Conservation (phyloP, 768 basidiomycete species). For the Psilocybe sp. region DNA sequence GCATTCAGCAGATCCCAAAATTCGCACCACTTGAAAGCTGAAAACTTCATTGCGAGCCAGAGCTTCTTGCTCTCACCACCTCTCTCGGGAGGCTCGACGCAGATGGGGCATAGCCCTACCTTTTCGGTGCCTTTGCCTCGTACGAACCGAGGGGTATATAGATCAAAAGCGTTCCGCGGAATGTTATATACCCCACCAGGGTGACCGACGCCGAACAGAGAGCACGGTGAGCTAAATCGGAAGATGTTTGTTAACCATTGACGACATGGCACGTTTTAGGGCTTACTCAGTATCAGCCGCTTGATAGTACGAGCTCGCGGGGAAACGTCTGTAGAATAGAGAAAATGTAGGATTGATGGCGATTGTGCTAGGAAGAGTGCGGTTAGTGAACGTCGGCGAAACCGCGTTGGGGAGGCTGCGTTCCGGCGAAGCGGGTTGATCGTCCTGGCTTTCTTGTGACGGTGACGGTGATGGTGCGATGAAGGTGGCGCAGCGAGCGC, state of each 20-base stretch:
- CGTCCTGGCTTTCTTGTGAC: not conserved
- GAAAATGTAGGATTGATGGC: slow-evolving; percentile 48
- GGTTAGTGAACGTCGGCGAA: slow-evolving; percentile 26
- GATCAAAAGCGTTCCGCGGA: slow-evolving; percentile 57
- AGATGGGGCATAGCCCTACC: slow-evolving; percentile 77
- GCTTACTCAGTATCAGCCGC: slow-evolving; percentile 29
- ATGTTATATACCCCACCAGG: slow-evolving; percentile 57
- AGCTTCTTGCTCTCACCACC: slow-evolving; percentile 62
- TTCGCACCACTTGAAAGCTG: slow-evolving; percentile 77
- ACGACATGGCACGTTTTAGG: not conserved
- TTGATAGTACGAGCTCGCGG: slow-evolving; percentile 55
- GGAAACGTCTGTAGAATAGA: slow-evolving; percentile 70
- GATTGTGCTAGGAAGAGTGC: slow-evolving; percentile 51
- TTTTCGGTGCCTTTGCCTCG: slow-evolving; percentile 67
- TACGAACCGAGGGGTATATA: slow-evolving; percentile 79
- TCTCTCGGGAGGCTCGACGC: slow-evolving; percentile 54
- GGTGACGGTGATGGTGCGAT: slow-evolving; percentile 11
- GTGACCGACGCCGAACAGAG: slow-evolving; percentile 30
- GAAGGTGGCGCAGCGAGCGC: slow-evolving; percentile 13
- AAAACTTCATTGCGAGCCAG: slow-evolving; percentile 80
- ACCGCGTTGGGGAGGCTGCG: not conserved
- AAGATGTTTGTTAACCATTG: not conserved
- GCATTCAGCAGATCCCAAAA: not conserved
- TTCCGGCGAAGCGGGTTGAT: not conserved
- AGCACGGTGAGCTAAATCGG: slow-evolving; percentile 30